phyloP scores from a whole-genome alignment of 495 filamentous ascomycete genomes.

The Talaromyces proteolyticus region DNA sequence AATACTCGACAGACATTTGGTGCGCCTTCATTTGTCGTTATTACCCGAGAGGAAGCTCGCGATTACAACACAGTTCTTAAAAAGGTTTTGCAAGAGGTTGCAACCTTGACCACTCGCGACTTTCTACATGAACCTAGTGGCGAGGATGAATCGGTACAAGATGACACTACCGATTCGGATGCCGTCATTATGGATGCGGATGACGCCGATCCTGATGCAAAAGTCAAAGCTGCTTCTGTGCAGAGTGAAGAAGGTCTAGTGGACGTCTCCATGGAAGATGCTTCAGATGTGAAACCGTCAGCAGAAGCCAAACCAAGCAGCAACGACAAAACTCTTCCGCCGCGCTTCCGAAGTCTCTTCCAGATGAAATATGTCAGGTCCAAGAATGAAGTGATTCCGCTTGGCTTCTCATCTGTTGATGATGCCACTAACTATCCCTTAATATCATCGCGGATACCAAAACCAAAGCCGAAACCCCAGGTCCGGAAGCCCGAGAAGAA shows the following conservation, averaged over 20 bases:
- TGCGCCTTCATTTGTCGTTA: slow-evolving; percentile 51
- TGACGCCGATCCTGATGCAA: slow-evolving; percentile 66
- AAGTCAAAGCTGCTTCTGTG: slow-evolving; percentile 68
- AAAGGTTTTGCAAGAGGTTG: slow-evolving; percentile 53
- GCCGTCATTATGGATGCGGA: slow-evolving; percentile 66
- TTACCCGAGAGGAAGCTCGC: slow-evolving; percentile 56
- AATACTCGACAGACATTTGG: slow-evolving; percentile 39
- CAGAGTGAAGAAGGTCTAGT: slow-evolving; percentile 89
- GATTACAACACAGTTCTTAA: slow-evolving; percentile 54
- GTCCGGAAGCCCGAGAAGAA: not conserved
- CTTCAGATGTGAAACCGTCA: slow-evolving; percentile 16
- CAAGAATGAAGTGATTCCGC: slow-evolving; percentile 49
- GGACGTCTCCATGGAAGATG: slow-evolving; percentile 79
- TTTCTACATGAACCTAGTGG: slow-evolving; percentile 43
- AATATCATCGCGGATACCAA: slow-evolving; percentile 46
- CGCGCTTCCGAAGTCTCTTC: slow-evolving; percentile 63
- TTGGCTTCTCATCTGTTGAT: slow-evolving; percentile 55
- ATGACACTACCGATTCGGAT: slow-evolving; percentile 50
- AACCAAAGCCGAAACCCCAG: not conserved
- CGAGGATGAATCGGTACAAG: slow-evolving; percentile 20
- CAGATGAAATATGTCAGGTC: slow-evolving; percentile 55
- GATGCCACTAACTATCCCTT: slow-evolving; percentile 49
- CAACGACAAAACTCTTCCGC: slow-evolving; percentile 41
- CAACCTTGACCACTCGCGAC: slow-evolving; percentile 55
- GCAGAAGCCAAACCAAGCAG: slow-evolving; percentile 22